These are phyloP conservation scores for Colletotrichum shisoi DNA, from an alignment of 2,329 filamentous ascomycete species.

Conservation along the genomic window DNA sequence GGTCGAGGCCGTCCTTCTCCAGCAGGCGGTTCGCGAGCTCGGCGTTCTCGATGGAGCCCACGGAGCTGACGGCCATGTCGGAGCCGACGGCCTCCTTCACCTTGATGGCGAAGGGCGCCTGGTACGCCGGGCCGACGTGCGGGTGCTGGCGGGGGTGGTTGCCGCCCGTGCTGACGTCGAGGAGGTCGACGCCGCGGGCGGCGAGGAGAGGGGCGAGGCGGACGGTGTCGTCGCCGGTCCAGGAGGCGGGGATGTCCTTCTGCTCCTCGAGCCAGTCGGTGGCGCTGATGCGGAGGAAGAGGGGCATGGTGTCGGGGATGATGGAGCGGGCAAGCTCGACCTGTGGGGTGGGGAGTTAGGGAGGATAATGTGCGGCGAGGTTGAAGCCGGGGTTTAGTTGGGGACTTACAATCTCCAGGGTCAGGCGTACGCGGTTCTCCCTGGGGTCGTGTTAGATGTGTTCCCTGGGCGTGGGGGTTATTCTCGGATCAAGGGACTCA, in stretches of 20 bases:
- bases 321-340: slow-evolving; percentile 67
- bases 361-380: too few relatives aligned
- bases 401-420: slow-evolving; percentile 62
- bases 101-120: slow-evolving; percentile 69
- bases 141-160: slow-evolving; percentile 64
- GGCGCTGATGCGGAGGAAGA: slow-evolving; percentile 75
- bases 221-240: slow-evolving; percentile 71
- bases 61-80: slow-evolving; percentile 61
- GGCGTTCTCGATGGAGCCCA: slow-evolving; percentile 54
- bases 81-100: slow-evolving; percentile 73
- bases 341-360: background rate
- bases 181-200: slow-evolving; percentile 70
- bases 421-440: slow-evolving; percentile 56
- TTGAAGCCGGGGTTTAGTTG: too few relatives aligned
- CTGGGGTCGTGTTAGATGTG: background rate
- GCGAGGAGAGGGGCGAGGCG: slow-evolving; percentile 70
- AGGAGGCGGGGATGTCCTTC: slow-evolving; percentile 64
- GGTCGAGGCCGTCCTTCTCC: slow-evolving; percentile 53
- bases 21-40: slow-evolving; percentile 56
- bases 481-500: background rate
- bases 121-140: slow-evolving; percentile 66
- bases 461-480: background rate
- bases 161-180: slow-evolving; percentile 73
- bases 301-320: slow-evolving; percentile 72
- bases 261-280: slow-evolving; percentile 76